Conservation (phyloP, 768 basidiomycete species). For the Tubosaeta sp. region DNA sequence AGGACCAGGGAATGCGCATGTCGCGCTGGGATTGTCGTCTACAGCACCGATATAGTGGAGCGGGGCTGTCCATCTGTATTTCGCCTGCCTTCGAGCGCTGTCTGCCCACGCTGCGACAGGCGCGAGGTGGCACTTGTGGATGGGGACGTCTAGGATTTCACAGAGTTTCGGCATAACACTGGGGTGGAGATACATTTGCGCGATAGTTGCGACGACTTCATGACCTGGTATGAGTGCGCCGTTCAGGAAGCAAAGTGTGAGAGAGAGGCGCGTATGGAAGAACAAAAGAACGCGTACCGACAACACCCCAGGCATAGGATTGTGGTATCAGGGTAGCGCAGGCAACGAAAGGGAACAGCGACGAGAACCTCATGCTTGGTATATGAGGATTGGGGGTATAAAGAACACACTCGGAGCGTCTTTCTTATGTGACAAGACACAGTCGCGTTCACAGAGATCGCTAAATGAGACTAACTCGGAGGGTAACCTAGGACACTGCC, state of each 20-base stretch:
- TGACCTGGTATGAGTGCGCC: conserved; percentile 50
- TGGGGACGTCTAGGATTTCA: conserved; percentile 53
- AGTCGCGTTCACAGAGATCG: background rate
- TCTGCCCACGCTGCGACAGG: conserved; percentile 90
- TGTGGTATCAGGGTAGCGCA: conserved; percentile 23
- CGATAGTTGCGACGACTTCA: conserved; percentile 91
- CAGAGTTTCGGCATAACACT: conserved; percentile 63
- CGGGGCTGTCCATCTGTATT: conserved; percentile 67
- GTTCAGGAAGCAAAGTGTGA: background rate
- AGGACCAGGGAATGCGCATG: conserved; percentile 73
- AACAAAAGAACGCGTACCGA: conserved; percentile 23
- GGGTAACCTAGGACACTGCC: conserved; percentile 5
- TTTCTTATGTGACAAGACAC: conserved; percentile 4
- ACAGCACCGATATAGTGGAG: conserved; percentile 74
- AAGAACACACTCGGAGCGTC: background rate
- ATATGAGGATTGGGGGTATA: conserved; percentile 4
- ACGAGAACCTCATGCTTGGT: conserved; percentile 21
- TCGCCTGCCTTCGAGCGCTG: conserved; percentile 42
- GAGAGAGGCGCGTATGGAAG: background rate
- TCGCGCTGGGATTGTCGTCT: conserved; percentile 72
- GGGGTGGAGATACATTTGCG: conserved; percentile 86
- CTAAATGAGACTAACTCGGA: conserved; percentile 8
- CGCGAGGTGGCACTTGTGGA: conserved; percentile 67
- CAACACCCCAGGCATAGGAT: conserved; percentile 38
- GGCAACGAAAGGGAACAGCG: conserved; percentile 11